Evolutionary conservation across 2,329 filamentous ascomycete genomes (phyloP), one percentile per base, ranked within the genome.

Genomic region (Alternaria atra): DNA sequence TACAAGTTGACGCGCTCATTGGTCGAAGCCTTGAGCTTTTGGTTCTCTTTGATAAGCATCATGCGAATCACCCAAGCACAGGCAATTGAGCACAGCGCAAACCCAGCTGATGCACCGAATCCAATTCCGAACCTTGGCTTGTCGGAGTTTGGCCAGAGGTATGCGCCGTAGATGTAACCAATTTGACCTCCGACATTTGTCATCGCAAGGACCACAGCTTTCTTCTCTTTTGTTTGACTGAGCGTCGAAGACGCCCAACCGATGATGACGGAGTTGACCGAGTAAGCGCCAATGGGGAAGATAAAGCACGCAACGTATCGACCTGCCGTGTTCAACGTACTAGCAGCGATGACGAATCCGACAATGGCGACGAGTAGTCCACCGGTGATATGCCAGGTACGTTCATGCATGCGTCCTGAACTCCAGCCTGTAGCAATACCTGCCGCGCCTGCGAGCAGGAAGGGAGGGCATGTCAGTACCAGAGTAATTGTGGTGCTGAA

Each of bases 361-460:
- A 76, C 73, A 3, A 84, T 72, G 2, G 81, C 80, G 23, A 81
- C 67, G 0, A 71, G 59, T 4, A 84, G 69, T 2, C 81, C 80
- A 4, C 57, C 71, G 0, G 82, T 83, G 43, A 85, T 84, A 53
- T 85, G 83, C 81, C 81, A 84, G 0, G 82, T 84, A 12, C 83
- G 79, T 64, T 85, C 83, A 52, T 84, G 80, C 52, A 81, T 73
- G 2, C 79, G 78, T 0, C 83, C 85, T 3, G 83, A 85, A 54
- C 78, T 84, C 80, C 82, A 85, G 1, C 82, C 83, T 9, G 82
- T 80, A 6, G 79, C 63, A 37, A 86, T 81, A 9, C 82, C 82
- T 2, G 80, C 79, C 0, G 77, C 79, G 12, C 83, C 83, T 1
- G 84, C 84, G 34, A 77, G 62, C 23, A 77, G 59, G 58, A 84